These are phyloP conservation scores for Symbiotaphrina buchneri DNA, from an alignment of 495 filamentous ascomycete genomes.

Conservation along the genomic window DNA sequence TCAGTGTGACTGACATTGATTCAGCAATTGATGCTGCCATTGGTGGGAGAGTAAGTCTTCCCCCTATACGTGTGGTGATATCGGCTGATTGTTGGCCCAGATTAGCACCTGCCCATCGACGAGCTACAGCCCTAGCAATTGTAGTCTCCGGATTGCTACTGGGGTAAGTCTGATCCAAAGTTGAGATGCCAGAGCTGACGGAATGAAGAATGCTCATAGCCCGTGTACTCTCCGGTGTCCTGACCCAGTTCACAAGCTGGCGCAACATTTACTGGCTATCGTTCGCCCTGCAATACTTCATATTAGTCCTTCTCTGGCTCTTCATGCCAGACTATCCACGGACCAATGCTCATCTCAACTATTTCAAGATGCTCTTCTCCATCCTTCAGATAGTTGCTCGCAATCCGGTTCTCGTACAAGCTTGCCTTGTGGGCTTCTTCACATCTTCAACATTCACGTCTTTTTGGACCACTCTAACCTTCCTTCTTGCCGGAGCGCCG, in stretches of 20 bases:
- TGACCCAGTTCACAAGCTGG: conserved; percentile 51
- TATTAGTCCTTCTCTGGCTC: conserved; percentile 39
- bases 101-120: background rate
- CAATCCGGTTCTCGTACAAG: conserved; percentile 48
- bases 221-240: conserved; percentile 49
- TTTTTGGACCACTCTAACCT: conserved; percentile 72
- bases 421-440: conserved; percentile 32
- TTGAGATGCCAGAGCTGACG: too few relatives aligned
- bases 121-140: conserved; percentile 22
- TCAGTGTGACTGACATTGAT: background rate
- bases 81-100: background rate
- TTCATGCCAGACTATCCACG: conserved; percentile 67
- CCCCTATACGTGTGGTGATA: background rate
- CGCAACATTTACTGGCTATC: conserved; percentile 64
- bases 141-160: conserved; percentile 60
- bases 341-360: conserved; percentile 40
- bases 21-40: background rate
- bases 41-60: background rate
- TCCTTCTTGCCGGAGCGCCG: conserved; percentile 43
- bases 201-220: conserved; percentile 63
- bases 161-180: too few relatives aligned
- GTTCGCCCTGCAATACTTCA: conserved; percentile 47
- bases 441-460: conserved; percentile 34
- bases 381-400: conserved; percentile 36
- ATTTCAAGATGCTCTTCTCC: conserved; percentile 38